Conservation (phyloP, 2,329 filamentous ascomycete species). For the Chalaropsis ovoidea region DNA sequence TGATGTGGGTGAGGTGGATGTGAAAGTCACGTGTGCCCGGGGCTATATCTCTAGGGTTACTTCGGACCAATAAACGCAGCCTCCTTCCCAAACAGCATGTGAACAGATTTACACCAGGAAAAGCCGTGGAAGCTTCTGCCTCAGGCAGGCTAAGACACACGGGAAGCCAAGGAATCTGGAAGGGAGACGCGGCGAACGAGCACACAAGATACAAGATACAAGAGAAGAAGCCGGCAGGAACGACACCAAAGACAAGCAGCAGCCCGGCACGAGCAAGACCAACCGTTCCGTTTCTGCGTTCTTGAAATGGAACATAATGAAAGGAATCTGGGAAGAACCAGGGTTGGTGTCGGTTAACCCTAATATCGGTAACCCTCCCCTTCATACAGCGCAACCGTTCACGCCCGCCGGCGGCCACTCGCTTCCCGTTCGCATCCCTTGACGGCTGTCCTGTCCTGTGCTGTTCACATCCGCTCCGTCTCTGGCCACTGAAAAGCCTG, state of each 20-base stretch:
- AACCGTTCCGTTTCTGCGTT: background rate
- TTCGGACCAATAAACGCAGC: background rate
- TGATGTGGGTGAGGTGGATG: background rate
- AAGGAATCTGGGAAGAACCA: background rate
- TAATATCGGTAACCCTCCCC: no score
- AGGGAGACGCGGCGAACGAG: background rate
- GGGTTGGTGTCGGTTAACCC: no score
- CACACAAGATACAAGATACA: background rate
- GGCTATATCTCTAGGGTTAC: background rate
- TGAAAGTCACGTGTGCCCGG: background rate
- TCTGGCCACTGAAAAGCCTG: background rate
- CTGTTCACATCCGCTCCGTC: background rate
- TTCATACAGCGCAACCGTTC: no score
- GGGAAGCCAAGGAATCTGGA: constrained; percentile 2
- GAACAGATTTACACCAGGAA: no score
- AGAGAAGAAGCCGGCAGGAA: background rate
- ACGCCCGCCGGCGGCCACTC: no score
- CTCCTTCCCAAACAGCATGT: background rate
- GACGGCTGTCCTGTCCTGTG: background rate
- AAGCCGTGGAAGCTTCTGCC: background rate
- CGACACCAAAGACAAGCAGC: background rate
- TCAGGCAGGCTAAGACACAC: background rate
- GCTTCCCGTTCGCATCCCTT: no score
- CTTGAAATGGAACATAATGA: background rate
- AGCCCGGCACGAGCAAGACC: background rate